Evolutionary conservation across 2,329 filamentous ascomycete genomes (phyloP).

Genomic region (Pestalotiopsis sp.): DNA sequence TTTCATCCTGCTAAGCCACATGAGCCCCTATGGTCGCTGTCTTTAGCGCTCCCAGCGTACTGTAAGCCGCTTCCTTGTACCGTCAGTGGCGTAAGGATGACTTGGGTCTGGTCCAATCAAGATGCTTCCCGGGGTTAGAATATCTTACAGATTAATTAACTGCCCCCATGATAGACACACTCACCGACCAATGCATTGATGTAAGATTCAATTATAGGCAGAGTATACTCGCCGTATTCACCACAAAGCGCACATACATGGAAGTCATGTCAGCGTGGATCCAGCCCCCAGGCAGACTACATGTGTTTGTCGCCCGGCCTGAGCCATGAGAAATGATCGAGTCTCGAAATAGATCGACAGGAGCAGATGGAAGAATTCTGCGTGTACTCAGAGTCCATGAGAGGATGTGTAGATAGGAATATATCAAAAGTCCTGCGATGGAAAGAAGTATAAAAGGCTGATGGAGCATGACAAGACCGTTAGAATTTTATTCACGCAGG

Average conservation of each 20-base stretch:
- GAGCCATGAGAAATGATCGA: background rate
- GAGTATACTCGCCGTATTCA: background rate
- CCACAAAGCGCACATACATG: background rate
- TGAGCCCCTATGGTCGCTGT: background rate
- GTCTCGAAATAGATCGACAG: background rate
- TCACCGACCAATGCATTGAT: background rate
- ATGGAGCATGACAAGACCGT: background rate
- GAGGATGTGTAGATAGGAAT: background rate
- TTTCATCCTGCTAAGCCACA: background rate
- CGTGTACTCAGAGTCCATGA: background rate
- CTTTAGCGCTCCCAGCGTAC: too few relatives aligned
- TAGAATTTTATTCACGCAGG: background rate
- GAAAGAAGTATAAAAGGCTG: background rate
- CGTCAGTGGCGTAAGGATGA: background rate
- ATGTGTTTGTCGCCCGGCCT: background rate
- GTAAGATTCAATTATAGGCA: background rate
- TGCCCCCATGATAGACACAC: background rate
- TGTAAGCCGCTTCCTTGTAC: background rate
- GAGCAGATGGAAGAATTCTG: background rate
- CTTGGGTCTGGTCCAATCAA: background rate
- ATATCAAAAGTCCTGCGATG: background rate
- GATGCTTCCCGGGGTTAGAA: background rate
- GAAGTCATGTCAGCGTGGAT: background rate
- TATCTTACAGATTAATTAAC: background rate
- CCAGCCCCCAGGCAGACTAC: background rate